Percentiles rank a stretch among this genome's conserved stretches.
Evolutionary conservation across 2,329 filamentous ascomycete genomes (phyloP).

Genomic region (Phaeosphaeria sp.): DNA sequence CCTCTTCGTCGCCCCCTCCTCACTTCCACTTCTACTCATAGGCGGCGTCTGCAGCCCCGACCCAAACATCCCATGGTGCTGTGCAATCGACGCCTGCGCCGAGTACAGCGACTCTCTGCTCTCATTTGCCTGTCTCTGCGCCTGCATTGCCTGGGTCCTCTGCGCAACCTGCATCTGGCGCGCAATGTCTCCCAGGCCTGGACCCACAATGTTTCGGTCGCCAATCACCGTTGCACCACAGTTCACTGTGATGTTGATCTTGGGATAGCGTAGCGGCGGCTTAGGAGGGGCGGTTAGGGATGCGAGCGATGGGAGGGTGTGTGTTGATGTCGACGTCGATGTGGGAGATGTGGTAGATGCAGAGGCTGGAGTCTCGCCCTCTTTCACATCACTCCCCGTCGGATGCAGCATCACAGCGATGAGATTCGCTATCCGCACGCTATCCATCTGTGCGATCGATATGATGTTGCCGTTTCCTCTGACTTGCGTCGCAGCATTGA

Average conservation of each 20-base stretch:
- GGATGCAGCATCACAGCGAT: constrained; percentile 27
- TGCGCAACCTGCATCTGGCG: constrained; percentile 41
- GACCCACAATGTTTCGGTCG: constrained; percentile 45
- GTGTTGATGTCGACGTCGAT: constrained; percentile 3
- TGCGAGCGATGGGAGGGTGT: constrained; percentile 4
- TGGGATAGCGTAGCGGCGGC: constrained; percentile 9
- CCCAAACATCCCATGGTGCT: constrained; percentile 17
- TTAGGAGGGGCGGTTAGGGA: neutral
- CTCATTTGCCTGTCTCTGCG: constrained; percentile 12
- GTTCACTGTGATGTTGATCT: constrained; percentile 42
- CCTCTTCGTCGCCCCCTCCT: constrained; percentile 34
- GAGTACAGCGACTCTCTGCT: constrained; percentile 9
- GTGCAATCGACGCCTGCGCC: constrained; percentile 10
- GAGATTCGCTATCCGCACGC: constrained; percentile 34
- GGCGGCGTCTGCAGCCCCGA: constrained; percentile 29
- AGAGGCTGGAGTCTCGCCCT: constrained; percentile 10
- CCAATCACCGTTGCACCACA: constrained; percentile 45
- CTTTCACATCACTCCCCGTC: neutral
- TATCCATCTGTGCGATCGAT: constrained; percentile 41
- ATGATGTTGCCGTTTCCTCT: constrained; percentile 45
- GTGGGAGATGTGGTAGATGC: too few species aligned
- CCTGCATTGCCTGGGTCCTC: constrained; percentile 27
- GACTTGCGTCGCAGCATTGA: constrained; percentile 45
- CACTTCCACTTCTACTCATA: constrained; percentile 38
- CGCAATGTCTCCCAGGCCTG: constrained; percentile 42